phyloP scores from a whole-genome alignment of 2,329 filamentous ascomycete species.

The Trichoderma harzianum region DNA sequence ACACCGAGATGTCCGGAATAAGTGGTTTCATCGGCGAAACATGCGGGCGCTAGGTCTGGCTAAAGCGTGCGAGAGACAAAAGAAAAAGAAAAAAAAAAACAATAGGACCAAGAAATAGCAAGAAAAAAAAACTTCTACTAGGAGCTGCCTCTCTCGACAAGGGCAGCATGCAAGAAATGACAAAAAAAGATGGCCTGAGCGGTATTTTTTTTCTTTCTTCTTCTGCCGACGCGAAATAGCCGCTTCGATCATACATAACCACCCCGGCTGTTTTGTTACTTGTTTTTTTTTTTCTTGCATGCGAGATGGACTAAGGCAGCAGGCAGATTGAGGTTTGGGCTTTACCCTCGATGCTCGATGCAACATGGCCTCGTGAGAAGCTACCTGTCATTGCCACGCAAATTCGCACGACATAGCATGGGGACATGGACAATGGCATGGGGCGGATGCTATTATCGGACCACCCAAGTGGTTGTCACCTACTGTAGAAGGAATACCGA shows the following conservation, averaged over 20 bases:
- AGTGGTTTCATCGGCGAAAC: constrained; percentile 6
- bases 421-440: background rate
- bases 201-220: background rate
- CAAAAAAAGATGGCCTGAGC: background rate
- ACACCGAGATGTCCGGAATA: background rate
- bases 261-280: background rate
- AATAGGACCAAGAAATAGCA: background rate
- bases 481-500: background rate
- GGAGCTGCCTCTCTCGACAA: constrained; percentile 11
- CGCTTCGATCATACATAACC: background rate
- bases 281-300: background rate
- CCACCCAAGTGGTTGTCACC: constrained; percentile 5
- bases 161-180: background rate
- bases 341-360: background rate
- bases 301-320: background rate
- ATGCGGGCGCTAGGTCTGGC: background rate
- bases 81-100: no score
- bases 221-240: background rate
- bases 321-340: background rate
- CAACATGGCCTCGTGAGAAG: constrained; percentile 1
- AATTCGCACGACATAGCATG: background rate
- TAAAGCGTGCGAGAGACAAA: background rate
- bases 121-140: background rate
- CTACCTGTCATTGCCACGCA: background rate
- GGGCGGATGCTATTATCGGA: background rate